Conservation (phyloP, 2,329 filamentous ascomycete genomes). For the Phyllosticta citrichinensis region DNA sequence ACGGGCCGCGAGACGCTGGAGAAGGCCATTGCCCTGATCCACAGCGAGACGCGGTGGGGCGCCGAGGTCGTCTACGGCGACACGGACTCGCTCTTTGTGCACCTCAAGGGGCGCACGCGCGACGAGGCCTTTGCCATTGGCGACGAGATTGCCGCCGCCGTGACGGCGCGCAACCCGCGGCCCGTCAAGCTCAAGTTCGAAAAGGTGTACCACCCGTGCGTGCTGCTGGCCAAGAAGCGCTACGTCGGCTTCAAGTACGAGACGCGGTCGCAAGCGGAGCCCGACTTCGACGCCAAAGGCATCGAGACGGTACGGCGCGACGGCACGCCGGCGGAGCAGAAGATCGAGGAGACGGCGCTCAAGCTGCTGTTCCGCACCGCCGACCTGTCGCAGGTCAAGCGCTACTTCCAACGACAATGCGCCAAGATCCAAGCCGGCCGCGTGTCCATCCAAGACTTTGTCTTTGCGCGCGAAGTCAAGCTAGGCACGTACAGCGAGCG, state of each 20-base stretch:
- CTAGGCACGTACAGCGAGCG: slow-evolving; percentile 79
- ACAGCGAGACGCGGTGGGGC: slow-evolving; percentile 76
- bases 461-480: slow-evolving; percentile 86
- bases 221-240: slow-evolving; percentile 90
- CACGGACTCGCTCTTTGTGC: slow-evolving; percentile 88
- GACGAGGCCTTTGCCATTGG: slow-evolving; percentile 89
- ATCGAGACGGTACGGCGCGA: slow-evolving; percentile 96
- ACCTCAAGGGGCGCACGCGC: slow-evolving; percentile 75
- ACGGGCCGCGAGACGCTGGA: slow-evolving; percentile 91
- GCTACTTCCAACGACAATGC: slow-evolving; percentile 84
- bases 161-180: slow-evolving; percentile 82
- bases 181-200: slow-evolving; percentile 97
- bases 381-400: slow-evolving; percentile 80
- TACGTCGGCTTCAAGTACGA: slow-evolving; percentile 99
- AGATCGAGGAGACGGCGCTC: slow-evolving; percentile 87
- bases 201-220: slow-evolving; percentile 93
- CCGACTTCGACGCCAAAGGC: slow-evolving; percentile 94
- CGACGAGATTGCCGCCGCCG: slow-evolving; percentile 76
- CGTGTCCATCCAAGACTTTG: slow-evolving; percentile 90
- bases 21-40: slow-evolving; percentile 84
- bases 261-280: slow-evolving; percentile 58
- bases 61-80: slow-evolving; percentile 98
- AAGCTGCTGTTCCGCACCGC: slow-evolving; percentile 82
- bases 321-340: slow-evolving; percentile 89
- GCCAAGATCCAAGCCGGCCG: slow-evolving; percentile 82